Conservation (phyloP, 225 moss, liverwort and hornwort genomes). For the Asterella californica region DNA sequence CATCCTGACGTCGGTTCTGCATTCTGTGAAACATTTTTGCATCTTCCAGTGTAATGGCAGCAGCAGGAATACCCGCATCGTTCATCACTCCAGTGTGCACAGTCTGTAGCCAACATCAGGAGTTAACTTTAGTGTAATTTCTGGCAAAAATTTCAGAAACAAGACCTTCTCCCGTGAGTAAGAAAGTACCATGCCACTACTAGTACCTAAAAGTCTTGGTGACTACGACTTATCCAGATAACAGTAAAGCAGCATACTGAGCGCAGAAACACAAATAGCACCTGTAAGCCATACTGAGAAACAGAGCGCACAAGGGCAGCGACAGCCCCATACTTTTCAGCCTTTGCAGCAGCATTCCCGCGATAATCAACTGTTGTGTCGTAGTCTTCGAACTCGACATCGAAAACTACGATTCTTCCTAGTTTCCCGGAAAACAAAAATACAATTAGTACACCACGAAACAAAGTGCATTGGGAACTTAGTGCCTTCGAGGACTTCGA, state of each 20-base stretch:
- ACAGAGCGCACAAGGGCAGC: constrained; percentile 80
- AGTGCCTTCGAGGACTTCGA: neutral
- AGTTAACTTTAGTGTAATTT: neutral
- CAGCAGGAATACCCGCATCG: constrained; percentile 58
- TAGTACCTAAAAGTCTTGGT: neutral
- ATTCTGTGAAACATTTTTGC: constrained; percentile 73
- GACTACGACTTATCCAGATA: neutral
- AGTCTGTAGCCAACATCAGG: constrained; percentile 33
- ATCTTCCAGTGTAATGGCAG: constrained; percentile 73
- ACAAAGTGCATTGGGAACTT: neutral
- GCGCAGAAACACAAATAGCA: neutral
- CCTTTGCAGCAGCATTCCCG: constrained; percentile 41
- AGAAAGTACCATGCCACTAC: neutral
- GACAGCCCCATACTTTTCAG: constrained; percentile 64
- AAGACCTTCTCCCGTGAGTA: neutral
- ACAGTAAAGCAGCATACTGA: neutral
- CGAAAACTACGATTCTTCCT: constrained; percentile 74
- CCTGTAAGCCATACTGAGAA: constrained; percentile 63
- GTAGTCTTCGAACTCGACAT: constrained; percentile 61
- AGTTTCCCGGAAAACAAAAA: neutral
- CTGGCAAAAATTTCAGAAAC: neutral
- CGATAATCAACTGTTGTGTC: constrained; percentile 54
- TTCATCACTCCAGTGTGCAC: constrained; percentile 62
- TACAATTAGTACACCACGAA: neutral
- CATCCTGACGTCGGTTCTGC: constrained; percentile 62